phyloP scores from a whole-genome alignment of 305 asterid genomes.

The Rubia tinctorum region DNA sequence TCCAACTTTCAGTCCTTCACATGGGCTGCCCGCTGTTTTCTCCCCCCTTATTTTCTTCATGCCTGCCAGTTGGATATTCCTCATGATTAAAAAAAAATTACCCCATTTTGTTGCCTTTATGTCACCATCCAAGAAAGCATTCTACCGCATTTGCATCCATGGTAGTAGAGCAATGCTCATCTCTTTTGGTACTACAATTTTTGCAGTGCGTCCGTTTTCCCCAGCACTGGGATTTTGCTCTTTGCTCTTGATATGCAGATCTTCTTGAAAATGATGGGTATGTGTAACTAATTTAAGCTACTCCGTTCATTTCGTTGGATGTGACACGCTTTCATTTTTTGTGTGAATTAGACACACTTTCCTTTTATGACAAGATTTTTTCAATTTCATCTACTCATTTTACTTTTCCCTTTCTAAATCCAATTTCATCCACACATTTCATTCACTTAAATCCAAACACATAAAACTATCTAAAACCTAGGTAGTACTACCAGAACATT shows the following conservation, averaged over 20 bases:
- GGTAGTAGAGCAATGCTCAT: background rate
- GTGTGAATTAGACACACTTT: too few relatives aligned
- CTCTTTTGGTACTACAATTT: background rate
- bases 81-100: background rate
- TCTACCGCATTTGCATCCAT: background rate
- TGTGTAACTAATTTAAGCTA: background rate
- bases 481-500: background rate
- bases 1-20: slow-evolving; percentile 31
- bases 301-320: too few relatives aligned
- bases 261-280: slow-evolving; percentile 3
- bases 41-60: background rate
- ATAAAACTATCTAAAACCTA: too few relatives aligned
- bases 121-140: slow-evolving; percentile 9
- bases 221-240: slow-evolving; percentile 3
- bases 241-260: background rate
- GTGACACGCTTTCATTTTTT: too few relatives aligned
- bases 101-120: slow-evolving; percentile 9
- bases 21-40: slow-evolving; percentile 23
- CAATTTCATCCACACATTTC: too few relatives aligned
- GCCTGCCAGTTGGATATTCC: slow-evolving; percentile 26
- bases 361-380: too few relatives aligned
- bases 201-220: slow-evolving; percentile 5
- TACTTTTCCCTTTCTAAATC: too few relatives aligned
- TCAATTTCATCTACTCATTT: too few relatives aligned
- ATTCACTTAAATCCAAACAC: too few relatives aligned